Evolutionary conservation across 2,329 filamentous ascomycete genomes (phyloP), one percentile per base, ranked within the genome.

Genomic region (Lasiodiplodia hormozganensis): DNA sequence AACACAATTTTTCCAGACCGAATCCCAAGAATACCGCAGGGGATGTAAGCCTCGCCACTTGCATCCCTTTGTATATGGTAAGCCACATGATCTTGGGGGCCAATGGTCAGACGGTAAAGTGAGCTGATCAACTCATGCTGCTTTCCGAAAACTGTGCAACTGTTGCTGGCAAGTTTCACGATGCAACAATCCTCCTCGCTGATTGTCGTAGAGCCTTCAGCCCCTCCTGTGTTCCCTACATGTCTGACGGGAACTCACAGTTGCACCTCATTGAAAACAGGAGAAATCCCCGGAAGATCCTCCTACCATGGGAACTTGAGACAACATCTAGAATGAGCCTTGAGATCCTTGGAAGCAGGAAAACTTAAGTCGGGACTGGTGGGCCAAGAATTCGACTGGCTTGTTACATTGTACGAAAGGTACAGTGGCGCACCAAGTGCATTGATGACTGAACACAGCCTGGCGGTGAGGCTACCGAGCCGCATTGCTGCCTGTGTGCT

Each of bases 201-300:
- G 49, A 11, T 25, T 52, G 11, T 7, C 21, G 3, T 2, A 14
- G 11, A 1, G 3, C 11, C 10, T 52, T n/a, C 49, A 52, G n/a
- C 6, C 49, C 49, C 18, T 14, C 5, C 2, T 6, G 5, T 6
- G 38, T 43, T 43, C 5, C 16, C 38, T 43, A 1, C 49, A 3
- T 25, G n/a, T 11, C 23, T 91, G 69, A 81, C 77, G 80, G 68
- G 74, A 70, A 34, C 67, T 74, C 8, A 75, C 75, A 71, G 18
- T 70, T 74, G 1, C 69, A 71, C 31, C 76, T 76, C 3, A 52
- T 16, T 4, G 25, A 21, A 11, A 8, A 28, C 36, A n/a, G 12
- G 14, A 5, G 1, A 11, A 38, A 1, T 28, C 1, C 21, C 23
- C 5, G 36, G 34, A 23, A 23, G 23, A 23, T 23, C n/a, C n/a